These are phyloP conservation scores for Suillus paluster DNA, from an alignment of 768 basidiomycete species.

Conservation along the genomic window DNA sequence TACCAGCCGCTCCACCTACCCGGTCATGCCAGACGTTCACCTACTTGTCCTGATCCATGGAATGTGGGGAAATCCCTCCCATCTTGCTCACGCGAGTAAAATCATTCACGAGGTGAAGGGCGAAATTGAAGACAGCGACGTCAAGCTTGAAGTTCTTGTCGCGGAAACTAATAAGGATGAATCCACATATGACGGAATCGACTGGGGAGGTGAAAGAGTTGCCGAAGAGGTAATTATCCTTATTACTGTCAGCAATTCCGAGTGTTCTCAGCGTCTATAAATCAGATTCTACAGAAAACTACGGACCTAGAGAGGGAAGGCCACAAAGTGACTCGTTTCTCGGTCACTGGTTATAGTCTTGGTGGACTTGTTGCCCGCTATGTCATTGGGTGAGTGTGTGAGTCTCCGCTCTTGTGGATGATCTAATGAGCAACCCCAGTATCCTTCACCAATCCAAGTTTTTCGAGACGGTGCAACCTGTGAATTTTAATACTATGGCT, in stretches of 20 bases:
- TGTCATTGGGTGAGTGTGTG: slow-evolving; percentile 60
- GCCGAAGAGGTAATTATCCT: slow-evolving; percentile 65
- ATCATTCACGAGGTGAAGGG: slow-evolving; percentile 52
- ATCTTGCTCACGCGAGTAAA: slow-evolving; percentile 63
- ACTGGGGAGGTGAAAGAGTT: slow-evolving; percentile 83
- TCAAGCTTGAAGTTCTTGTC: slow-evolving; percentile 57
- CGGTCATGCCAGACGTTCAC: slow-evolving; percentile 38
- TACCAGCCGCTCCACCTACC: neutral
- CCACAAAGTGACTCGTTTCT: slow-evolving; percentile 67
- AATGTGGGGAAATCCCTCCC: slow-evolving; percentile 81
- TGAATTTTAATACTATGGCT: slow-evolving; percentile 84
- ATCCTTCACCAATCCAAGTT: slow-evolving; percentile 70
- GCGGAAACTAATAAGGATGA: slow-evolving; percentile 68
- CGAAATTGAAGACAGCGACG: slow-evolving; percentile 29
- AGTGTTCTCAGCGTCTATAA: slow-evolving; percentile 9
- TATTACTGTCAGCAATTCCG: neutral
- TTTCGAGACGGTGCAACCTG: slow-evolving; percentile 70
- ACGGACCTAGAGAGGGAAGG: slow-evolving; percentile 55
- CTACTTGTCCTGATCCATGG: slow-evolving; percentile 55
- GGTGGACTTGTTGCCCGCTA: slow-evolving; percentile 86
- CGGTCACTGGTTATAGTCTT: slow-evolving; percentile 76
- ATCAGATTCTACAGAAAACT: slow-evolving; percentile 61
- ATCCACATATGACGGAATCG: slow-evolving; percentile 81
- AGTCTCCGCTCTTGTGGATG: slow-evolving; percentile 6
- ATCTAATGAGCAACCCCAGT: slow-evolving; percentile 36